These are phyloP conservation scores for Kluyveromyces wickerhamii DNA, from an alignment of 805 yeast genomes.

Conservation along the genomic window DNA sequence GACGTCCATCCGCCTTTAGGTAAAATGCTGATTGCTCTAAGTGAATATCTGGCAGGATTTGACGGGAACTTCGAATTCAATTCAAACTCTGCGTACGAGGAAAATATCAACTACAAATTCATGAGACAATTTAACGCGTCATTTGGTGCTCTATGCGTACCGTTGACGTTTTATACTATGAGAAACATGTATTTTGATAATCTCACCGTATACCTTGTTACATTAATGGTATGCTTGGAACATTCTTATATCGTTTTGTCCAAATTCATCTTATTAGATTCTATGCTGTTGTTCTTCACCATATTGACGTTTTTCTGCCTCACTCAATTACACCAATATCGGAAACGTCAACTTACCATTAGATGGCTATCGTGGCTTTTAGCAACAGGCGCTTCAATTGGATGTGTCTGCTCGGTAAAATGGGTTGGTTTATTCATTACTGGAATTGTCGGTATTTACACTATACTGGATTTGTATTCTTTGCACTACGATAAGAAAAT, in stretches of 20 bases:
- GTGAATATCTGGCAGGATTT: slow-evolving; percentile 80
- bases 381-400: slow-evolving; percentile 59
- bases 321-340: slow-evolving; percentile 58
- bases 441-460: slow-evolving; percentile 50
- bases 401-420: slow-evolving; percentile 77
- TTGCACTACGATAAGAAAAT: slow-evolving; percentile 31
- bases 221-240: slow-evolving; percentile 76
- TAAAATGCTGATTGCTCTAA: slow-evolving; percentile 81
- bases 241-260: slow-evolving; percentile 78
- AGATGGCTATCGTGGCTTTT: slow-evolving; percentile 66
- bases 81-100: slow-evolving; percentile 72
- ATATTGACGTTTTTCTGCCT: slow-evolving; percentile 71
- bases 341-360: slow-evolving; percentile 47
- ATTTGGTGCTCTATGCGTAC: slow-evolving; percentile 78
- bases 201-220: slow-evolving; percentile 67
- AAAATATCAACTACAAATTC: slow-evolving; percentile 63
- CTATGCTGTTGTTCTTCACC: slow-evolving; percentile 85
- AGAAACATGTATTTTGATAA: slow-evolving; percentile 65
- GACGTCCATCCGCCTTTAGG: slow-evolving; percentile 98
- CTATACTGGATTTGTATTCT: slow-evolving; percentile 43
- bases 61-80: slow-evolving; percentile 87
- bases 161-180: slow-evolving; percentile 78
- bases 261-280: slow-evolving; percentile 83
- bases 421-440: slow-evolving; percentile 79
- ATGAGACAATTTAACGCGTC: slow-evolving; percentile 87